Base-by-base conservation (phyloP, 2,329 filamentous ascomycete genomes). In the Fusarium sp. region DNA sequence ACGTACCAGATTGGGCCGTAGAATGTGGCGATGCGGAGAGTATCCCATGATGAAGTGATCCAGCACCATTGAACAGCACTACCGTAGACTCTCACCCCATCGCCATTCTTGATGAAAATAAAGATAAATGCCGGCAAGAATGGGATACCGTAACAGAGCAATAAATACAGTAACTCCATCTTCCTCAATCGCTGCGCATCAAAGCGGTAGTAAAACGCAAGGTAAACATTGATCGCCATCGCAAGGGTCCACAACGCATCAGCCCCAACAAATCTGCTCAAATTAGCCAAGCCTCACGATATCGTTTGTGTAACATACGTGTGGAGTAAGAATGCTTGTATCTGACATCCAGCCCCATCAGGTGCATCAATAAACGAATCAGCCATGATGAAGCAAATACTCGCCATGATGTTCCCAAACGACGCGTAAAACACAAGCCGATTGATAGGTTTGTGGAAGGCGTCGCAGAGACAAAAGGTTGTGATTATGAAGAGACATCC, bases 181-280 rank as follows among this genome's bases (percentile, higher is more conserved):
- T 37, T 64, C 0, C 62, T 31, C 0, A 65, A 14, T 10, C 62
- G 48, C 4, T 48, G 60, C 7, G 62, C 62, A 4, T 65, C 62
- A 15, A 57, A 65, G 2, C 62, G 62, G 5, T 65, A 25, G 3
- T 65, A 64, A 3, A 65, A 65, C 2, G 62, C 62, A 3, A 65
- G 60, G 12, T 65, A 65, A 2, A 65, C 62, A 33, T 65, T 65
- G n/a, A 65, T 54, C 7, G 62, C 60, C 62, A 65, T 65, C 2
- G 62, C 62, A 16, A 65, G 16, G 1, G 62, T 65, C 62, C 62
- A 65, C 35, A 65, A 2, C 0, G 62, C 62, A 48, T 65, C 62
- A 15, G 62, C 62, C 4, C 60, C 62, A 3, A 65, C 62, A 18
- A 65, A 65, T 0, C 62, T 65, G 1, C 7, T 10, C 4, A 9